A percentile compares a stretch with the other conserved stretches of the same genome.
Conservation (phyloP, 768 basidiomycete genomes). For the Fomitopsis serialis region DNA sequence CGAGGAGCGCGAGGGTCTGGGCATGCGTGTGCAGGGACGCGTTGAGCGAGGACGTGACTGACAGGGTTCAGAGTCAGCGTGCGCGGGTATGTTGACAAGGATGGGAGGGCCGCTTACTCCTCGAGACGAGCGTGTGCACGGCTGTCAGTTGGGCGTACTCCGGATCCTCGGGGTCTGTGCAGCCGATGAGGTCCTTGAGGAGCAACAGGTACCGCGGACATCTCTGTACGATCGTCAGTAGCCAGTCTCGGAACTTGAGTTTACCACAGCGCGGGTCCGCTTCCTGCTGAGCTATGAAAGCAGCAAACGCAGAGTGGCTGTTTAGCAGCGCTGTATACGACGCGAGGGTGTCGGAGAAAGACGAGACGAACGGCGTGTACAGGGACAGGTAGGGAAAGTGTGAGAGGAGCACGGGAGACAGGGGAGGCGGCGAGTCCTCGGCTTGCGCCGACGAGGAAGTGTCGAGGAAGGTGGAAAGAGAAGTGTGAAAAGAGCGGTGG, state of each 20-base stretch:
- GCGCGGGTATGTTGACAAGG: background rate
- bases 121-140: constrained; percentile 64
- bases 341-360: constrained; percentile 64
- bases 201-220: constrained; percentile 84
- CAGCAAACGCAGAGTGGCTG: constrained; percentile 51
- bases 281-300: constrained; percentile 63
- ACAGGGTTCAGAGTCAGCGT: constrained; percentile 3
- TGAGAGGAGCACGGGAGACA: constrained; percentile 61
- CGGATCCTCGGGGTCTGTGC: constrained; percentile 58
- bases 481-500: constrained; percentile 67
- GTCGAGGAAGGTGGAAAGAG: constrained; percentile 44
- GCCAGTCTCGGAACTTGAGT: constrained; percentile 78
- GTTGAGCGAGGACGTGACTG: constrained; percentile 77
- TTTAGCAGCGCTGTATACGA: constrained; percentile 51
- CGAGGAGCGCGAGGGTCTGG: constrained; percentile 67
- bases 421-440: constrained; percentile 30
- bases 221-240: constrained; percentile 81
- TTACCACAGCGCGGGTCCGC: constrained; percentile 64
- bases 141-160: constrained; percentile 59
- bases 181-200: constrained; percentile 73
- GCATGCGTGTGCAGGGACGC: constrained; percentile 75
- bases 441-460: constrained; percentile 16
- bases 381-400: constrained; percentile 88
- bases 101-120: constrained; percentile 44
- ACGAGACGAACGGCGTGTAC: constrained; percentile 80